A percentile compares a stretch with the other conserved stretches of the same genome.
Conservation (phyloP, 495 filamentous ascomycete genomes). For the Aspergillus hancockii region DNA sequence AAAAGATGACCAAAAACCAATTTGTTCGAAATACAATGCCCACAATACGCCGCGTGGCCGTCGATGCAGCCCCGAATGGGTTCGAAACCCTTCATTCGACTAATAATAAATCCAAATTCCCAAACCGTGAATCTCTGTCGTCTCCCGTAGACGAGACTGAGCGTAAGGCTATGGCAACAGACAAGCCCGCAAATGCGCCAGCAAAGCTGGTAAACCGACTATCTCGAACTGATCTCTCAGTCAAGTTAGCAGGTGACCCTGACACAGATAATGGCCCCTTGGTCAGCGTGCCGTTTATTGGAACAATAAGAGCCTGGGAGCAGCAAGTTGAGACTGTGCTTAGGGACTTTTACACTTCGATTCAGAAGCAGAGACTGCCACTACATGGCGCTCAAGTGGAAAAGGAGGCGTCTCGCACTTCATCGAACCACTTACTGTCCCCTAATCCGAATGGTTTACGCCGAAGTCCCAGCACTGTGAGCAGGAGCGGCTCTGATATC, state of each 20-base stretch:
- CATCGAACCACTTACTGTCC: slow-evolving; percentile 49
- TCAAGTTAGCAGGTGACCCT: slow-evolving; percentile 33
- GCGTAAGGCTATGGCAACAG: slow-evolving; percentile 21
- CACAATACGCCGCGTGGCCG: slow-evolving; percentile 75
- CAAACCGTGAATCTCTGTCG: slow-evolving; percentile 16
- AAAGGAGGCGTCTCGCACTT: slow-evolving; percentile 39
- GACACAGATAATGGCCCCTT: slow-evolving; percentile 55
- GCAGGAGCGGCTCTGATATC: slow-evolving; percentile 81
- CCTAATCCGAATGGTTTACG: slow-evolving; percentile 62
- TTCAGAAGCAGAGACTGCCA: slow-evolving; percentile 81
- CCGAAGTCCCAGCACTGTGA: slow-evolving; percentile 84
- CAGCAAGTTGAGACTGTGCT: slow-evolving; percentile 84
- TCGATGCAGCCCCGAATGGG: slow-evolving; percentile 66
- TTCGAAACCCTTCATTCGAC: slow-evolving; percentile 56
- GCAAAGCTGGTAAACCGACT: slow-evolving; percentile 30
- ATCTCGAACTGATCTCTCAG: slow-evolving; percentile 28
- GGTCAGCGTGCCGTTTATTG: slow-evolving; percentile 76
- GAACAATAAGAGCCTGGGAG: slow-evolving; percentile 81
- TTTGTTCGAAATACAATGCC: slow-evolving; percentile 97
- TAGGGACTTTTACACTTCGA: slow-evolving; percentile 88
- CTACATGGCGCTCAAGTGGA: slow-evolving; percentile 66
- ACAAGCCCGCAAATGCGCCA: slow-evolving; percentile 18
- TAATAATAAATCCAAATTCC: slow-evolving; percentile 35
- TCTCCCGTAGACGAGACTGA: slow-evolving; percentile 24
- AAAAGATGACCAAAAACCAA: slow-evolving; percentile 91